Evolutionary conservation across 1,284 basidiomycete genomes (phyloP), one percentile per base, ranked within the genome.

Genomic region (Cutaneotrichosporon cavernicola): DNA sequence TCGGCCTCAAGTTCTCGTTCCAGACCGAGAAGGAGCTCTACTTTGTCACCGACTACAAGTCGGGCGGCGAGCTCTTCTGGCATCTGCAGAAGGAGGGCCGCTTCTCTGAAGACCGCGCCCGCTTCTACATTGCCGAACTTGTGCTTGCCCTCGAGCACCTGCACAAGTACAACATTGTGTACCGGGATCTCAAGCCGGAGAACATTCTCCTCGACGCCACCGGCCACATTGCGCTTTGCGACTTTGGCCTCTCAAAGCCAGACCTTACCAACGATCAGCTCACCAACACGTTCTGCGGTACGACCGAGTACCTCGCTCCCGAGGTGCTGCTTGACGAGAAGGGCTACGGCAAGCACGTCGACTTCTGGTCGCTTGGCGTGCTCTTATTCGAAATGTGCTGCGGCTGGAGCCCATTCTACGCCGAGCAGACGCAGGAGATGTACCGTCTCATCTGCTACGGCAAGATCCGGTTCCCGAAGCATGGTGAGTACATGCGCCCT

Each of bases 351-450:
- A 99, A 99, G 82, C 88, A 97, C 63, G 97, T 99, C 71, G 97
- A 99, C 79, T 99, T 99, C 79, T 99, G 97, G 97, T 92, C 90
- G 58, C 83, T 98, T 13, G 95, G 94, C 58, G 93, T 95, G 18
- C 84, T 92, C 50, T 82, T 95, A 38, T 95, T 95, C 74, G 92
- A 95, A 81, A 99, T 99, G 97, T 99, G 96, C 79, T 99, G 97
- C 74, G 97, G 97, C 18, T 99, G 97, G 97, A 94, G 91, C 79
- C 97, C 97, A 43, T 99, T 99, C 83, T 99, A 99, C 76, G 96
- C 96, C 16, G 97, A 99, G 75, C 97, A 99, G 78, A 98, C 94
- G 18, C 96, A 99, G 80, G 92, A 97, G 81, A 99, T 99, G 97
- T 99, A 99, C 84, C 94, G 85, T 91, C 96, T 83, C 63, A 99